These are phyloP conservation scores for Aspergillus floridensis DNA, from an alignment of 2,329 filamentous ascomycete genomes.

Conservation along the genomic window DNA sequence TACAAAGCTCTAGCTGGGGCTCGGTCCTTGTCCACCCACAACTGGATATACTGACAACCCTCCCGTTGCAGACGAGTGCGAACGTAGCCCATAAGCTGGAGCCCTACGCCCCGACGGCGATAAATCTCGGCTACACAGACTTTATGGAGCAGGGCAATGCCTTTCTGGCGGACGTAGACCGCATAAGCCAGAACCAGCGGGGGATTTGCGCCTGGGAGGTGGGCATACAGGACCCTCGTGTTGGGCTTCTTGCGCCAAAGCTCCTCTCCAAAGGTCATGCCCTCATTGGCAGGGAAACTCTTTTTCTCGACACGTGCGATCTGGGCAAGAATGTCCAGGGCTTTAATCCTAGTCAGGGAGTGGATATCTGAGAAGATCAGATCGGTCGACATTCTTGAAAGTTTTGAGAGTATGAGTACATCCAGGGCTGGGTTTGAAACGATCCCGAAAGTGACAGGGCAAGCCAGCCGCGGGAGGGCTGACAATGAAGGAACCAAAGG, in stretches of 20 bases:
- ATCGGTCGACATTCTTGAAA: conserved; percentile 25
- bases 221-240: conserved; percentile 42
- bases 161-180: conserved; percentile 47
- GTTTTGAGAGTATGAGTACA: conserved; percentile 13
- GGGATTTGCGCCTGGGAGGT: conserved; percentile 12
- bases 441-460: conserved; percentile 3
- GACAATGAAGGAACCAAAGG: neutral
- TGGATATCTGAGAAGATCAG: conserved; percentile 37
- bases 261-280: conserved; percentile 48
- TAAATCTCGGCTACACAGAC: conserved; percentile 49
- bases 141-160: conserved; percentile 51
- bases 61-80: conserved; percentile 43
- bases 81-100: conserved; percentile 46
- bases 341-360: conserved; percentile 35
- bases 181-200: conserved; percentile 47
- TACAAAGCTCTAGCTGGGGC: conserved; percentile 48
- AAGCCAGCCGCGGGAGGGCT: neutral
- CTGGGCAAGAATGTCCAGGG: conserved; percentile 35
- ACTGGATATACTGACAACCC: conserved; percentile 48
- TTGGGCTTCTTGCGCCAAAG: conserved; percentile 50
- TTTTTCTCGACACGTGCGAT: conserved; percentile 48
- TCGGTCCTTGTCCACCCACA: conserved; percentile 53
- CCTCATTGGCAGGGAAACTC: conserved; percentile 51
- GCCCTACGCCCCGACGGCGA: conserved; percentile 49
- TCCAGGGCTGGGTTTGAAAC: conserved; percentile 15